These are phyloP conservation scores for Draba incana DNA, from an alignment of 345 rosid species.

Conservation along the genomic window DNA sequence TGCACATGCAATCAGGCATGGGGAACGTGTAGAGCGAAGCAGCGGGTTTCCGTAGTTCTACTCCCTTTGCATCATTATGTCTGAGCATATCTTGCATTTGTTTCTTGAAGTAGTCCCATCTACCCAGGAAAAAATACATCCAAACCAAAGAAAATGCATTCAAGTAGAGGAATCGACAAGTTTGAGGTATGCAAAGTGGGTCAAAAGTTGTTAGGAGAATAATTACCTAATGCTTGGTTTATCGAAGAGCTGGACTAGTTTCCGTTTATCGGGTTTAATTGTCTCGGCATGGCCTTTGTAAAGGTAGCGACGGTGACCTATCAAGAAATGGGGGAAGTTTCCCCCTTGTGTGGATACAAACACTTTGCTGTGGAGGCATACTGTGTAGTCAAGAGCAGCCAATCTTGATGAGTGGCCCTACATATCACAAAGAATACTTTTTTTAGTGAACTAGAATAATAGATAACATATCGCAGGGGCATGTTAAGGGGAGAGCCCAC, in stretches of 20 bases:
- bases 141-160: constrained; percentile 7
- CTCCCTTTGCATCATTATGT: constrained; percentile 75
- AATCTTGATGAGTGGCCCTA: constrained; percentile 89
- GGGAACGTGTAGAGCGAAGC: constrained; percentile 87
- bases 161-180: neutral
- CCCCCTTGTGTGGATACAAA: constrained; percentile 99
- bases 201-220: neutral
- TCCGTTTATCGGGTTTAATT: constrained; percentile 87
- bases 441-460: neutral
- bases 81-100: constrained; percentile 83
- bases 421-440: constrained; percentile 34
- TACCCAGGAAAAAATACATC: constrained; percentile 19
- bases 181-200: constrained; percentile 1
- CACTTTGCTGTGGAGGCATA: constrained; percentile 94
- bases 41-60: constrained; percentile 66
- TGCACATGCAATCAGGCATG: constrained; percentile 96
- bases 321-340: constrained; percentile 95
- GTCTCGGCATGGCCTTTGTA: constrained; percentile 93
- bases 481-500: constrained; percentile 23
- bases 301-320: constrained; percentile 90
- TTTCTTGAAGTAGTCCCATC: constrained; percentile 83
- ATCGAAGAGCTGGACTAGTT: constrained; percentile 84
- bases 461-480: neutral
- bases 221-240: constrained; percentile 70
- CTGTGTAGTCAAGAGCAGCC: constrained; percentile 93